Base-by-base conservation (phyloP, 2,329 filamentous ascomycete genomes). In the Ophiognomonia clavigignenti-juglandacearum region DNA sequence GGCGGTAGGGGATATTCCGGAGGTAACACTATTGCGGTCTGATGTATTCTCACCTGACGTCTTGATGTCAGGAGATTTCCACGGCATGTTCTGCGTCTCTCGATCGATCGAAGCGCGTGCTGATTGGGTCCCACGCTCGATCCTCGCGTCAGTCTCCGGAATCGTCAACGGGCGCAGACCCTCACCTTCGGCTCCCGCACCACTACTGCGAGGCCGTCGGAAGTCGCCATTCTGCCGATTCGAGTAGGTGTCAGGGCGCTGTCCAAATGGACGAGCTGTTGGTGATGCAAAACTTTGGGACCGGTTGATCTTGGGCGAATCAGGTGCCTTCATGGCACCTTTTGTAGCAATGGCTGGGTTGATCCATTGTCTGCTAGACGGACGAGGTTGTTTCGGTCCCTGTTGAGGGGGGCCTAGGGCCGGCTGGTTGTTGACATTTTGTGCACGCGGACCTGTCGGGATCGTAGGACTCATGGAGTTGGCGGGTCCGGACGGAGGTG, bases 321-420 rank as follows among this genome's bases (percentile, higher is more conserved):
- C 74, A 2, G 75, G 71, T 0, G 64, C 61, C 48, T 75, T 75
- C 14, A 26, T 40, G 18, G 14, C 16, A n/a, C 32, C 26, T 24
- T 51, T 51, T 59, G 73, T 78, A 5, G 54, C 54, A 6, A 75
- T 55, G 23, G 69, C 72, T 4, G 76, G 74, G 42, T 79, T 79
- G 48, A 78, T 75, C 78, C 78, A 82, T 59, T 80, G 77, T 55
- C 78, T 80, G 57, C 76, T 80, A 0, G 75, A 76, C 14, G 74
- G 70, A 6, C 75, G 71, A 50, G 67, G 63, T 19, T 55, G 68
- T 38, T 68, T 67, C 39, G 68, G 66, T 11, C 45, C 29, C 48
- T 71, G 73, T 49, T 16, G 32, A 16, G 32, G 16, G 19, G 32
- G 32, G n/a, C 32, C 32, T 4, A 35, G 32, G 5, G 32, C 14